Evolutionary conservation across 2,329 filamentous ascomycete genomes (phyloP), one percentile per base, ranked within the genome.

Genomic region (Fusarium sp.): DNA sequence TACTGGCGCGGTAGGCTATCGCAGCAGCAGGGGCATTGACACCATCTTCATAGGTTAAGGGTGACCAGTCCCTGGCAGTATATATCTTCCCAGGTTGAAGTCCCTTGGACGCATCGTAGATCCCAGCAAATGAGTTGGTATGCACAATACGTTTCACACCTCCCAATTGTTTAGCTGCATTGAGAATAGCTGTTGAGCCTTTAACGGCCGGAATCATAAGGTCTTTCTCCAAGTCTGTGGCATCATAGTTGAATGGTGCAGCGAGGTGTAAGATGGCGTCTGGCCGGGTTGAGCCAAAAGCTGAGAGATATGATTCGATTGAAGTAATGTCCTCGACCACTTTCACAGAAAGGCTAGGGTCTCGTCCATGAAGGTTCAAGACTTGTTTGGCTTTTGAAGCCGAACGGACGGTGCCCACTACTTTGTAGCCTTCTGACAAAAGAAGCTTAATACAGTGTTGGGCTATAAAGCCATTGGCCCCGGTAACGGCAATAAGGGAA

Each of bases 401-500:
- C 3, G 58, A 61, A 2, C 58, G 57, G 3, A 61, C 58, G 9
- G 58, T 61, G 1, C 58, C 58, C 14, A 60, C 14, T 2, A 61
- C 44, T 9, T 18, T 49, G 22, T 61, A 61, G 2, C 58, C 44
- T 60, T 61, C 56, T 1, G 55, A 44, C 9, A 61, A 7, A 2
- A 61, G 44, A 12, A 61, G 55, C 1, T 24, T 29, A 4, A 61
- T 51, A 2, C 58, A 61, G 11, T 61, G 58, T 12, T 61, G 58
- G 16, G 58, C 58, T 44, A 61, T 61, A 37, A 61, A 61, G 10
- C 58, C 58, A n/a, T 61, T 61, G 16, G 58, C 58, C 2, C 58
- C 58, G 24, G 58, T 61, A 0, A 61, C 55, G 4, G 58, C 55
- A 18, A 61, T 11, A 10, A 60, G 55, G 1, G 58, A 61, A 1